Evolutionary conservation across 768 basidiomycete genomes (phyloP), one percentile per base, ranked within the genome.

Genomic region (Ephemerocybe angulata): DNA sequence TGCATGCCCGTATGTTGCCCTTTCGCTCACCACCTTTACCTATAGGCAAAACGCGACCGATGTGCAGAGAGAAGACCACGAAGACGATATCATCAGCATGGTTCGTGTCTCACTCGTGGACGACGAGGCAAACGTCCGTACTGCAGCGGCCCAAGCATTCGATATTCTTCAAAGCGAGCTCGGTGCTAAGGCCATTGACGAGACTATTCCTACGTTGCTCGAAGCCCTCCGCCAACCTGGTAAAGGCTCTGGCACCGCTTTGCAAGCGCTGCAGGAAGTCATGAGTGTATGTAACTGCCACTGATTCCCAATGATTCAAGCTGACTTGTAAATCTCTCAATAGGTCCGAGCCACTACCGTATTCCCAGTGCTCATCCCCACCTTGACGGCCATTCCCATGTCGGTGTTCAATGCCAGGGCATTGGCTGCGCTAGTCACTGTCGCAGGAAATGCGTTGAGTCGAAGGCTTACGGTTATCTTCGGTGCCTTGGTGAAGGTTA

Each of bases 291-390:
- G 88, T 74, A 3, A 12, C 17, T 30, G 2, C 29, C 22, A 3
- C 27, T 52, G 15, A 49, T 29, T 38, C 24, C 38, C 5, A 27
- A 11, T 11, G 19, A 47, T 29, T 46, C 52, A 22, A 40, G 7
- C 30, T 21, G 13, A 11, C 25, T 42, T 25, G 31, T 58, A 46
- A 61, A 57, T 17, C 29, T 28, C 50, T 31, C 42, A 28, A 2
- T 67, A 94, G 90, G 90, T 98, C 61, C 92, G 95, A 35, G 92
- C 96, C 13, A 80, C 87, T 37, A 93, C 90, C 10, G 94, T 98
- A 35, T 98, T 98, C 90, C 97, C 97, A 0, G 90, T 98, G 19
- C 76, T 98, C 53, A 92, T 99, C 55, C 97, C 95, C 0, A 96
- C 94, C 1, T 76, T 99, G 56, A 94, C 90, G 37, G 83, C 89